These are phyloP conservation scores for Abrus precatorius DNA, from an alignment of 306 rosid species.

Conservation along the genomic window DNA sequence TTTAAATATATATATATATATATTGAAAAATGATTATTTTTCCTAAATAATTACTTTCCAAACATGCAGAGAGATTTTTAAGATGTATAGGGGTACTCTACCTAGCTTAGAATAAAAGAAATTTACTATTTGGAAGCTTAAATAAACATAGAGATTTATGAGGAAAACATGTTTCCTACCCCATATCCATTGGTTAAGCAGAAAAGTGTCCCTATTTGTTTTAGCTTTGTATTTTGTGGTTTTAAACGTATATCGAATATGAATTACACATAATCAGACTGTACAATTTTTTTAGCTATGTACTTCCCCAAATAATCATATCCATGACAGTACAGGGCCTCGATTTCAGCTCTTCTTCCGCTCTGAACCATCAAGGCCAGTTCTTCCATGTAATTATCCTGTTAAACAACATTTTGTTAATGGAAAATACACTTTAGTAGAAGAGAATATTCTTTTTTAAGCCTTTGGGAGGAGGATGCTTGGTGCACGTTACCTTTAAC, in stretches of 20 bases:
- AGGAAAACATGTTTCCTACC: neutral
- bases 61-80: neutral
- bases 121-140: neutral
- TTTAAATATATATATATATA: neutral
- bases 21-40: neutral
- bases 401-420: constrained; percentile 44
- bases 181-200: neutral
- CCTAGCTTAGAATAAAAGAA: neutral
- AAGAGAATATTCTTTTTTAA: neutral
- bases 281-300: constrained; percentile 81
- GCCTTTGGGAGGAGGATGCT: constrained; percentile 10
- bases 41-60: neutral
- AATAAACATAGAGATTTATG: neutral
- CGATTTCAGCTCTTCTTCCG: constrained; percentile 82
- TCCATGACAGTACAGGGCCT: constrained; percentile 83
- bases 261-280: constrained; percentile 68
- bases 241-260: neutral
- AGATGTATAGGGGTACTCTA: neutral
- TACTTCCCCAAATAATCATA: constrained; percentile 82
- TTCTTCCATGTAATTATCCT: constrained; percentile 86
- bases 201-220: constrained; percentile 8
- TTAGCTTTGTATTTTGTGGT: neutral
- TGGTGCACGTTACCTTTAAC: neutral
- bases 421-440: neutral
- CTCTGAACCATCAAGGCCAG: constrained; percentile 72